phyloP scores from a whole-genome alignment of 1,284 basidiomycete genomes.

The Apiotrichum siamense region DNA sequence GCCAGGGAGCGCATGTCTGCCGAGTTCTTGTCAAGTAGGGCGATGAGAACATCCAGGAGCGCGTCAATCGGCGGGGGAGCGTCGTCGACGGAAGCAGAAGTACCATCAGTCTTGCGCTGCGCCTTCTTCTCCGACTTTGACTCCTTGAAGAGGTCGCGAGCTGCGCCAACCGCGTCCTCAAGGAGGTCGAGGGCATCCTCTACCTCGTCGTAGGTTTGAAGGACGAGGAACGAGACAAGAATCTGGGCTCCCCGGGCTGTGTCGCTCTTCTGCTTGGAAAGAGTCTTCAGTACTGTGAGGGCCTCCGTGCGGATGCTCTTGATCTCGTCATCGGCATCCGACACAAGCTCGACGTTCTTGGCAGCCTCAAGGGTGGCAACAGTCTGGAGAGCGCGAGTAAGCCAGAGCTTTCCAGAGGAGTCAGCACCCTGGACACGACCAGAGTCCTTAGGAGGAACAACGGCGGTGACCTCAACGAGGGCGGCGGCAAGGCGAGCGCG shows the following conservation, averaged over 20 bases:
- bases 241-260: conserved; percentile 58
- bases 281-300: conserved; percentile 48
- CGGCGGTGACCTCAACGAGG: conserved; percentile 58
- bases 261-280: conserved; percentile 54
- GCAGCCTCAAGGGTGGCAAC: conserved; percentile 60
- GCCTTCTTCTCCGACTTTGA: conserved; percentile 6
- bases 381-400: conserved; percentile 60
- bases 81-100: conserved; percentile 28
- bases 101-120: conserved; percentile 5
- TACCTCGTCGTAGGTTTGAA: conserved; percentile 65
- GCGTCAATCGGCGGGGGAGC: conserved; percentile 66
- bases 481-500: conserved; percentile 14
- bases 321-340: conserved; percentile 59
- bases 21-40: conserved; percentile 77
- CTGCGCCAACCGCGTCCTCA: conserved; percentile 44
- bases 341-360: conserved; percentile 57
- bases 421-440: conserved; percentile 55
- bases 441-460: conserved; percentile 28
- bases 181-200: conserved; percentile 57
- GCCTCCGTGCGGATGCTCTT: conserved; percentile 52
- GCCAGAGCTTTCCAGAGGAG: conserved; percentile 72
- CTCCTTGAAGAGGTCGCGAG: conserved; percentile 8
- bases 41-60: conserved; percentile 80
- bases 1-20: conserved; percentile 74
- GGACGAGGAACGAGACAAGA: conserved; percentile 61